Base-by-base conservation (phyloP, 2,329 filamentous ascomycete species). In the Coniochaeta sp. region DNA sequence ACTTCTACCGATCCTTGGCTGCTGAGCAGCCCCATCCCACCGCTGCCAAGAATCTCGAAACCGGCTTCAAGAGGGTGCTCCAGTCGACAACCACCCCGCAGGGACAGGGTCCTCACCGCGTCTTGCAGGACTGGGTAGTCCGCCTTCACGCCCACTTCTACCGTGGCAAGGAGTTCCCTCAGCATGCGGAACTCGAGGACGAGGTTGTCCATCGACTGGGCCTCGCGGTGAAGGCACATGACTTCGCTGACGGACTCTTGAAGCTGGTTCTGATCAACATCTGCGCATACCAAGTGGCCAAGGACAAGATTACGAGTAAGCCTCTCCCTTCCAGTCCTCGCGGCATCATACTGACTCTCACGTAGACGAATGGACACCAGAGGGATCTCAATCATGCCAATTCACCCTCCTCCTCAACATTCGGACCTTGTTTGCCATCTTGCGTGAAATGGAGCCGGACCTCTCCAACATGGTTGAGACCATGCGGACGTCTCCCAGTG, bases 211-310 rank as follows among this genome's bases (percentile, higher is more conserved):
- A 86, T 59, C 86, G 91, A 48, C 72, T 96, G 32, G 79, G 84
- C 47, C 79, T 87, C 58, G 82, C 89, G 27, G 73, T 94, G 26
- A 90, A 87, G 63, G 81, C 84, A 55, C 77, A 80, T 1, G 75
- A 86, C 48, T 80, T 85, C 42, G 76, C 77, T 12, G 78, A 82
- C 12, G 54, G 55, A 24, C 67, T 96, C 26, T 79, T 88, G 56
- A 94, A 91, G 64, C 86, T 96, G 67, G 81, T 89, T 6, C 73
- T 96, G 42, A 83, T 92, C 58, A 97, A 95, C 61, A 87, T 97
- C 55, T 84, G 89, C 6, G 89, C 91, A 6, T 89, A 94, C 65
- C 81, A 86, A 57, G 78, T 89, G 62, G 86, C 89, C 40, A 76
- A 75, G 27, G 71, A 79, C 22, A 81, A 79, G 58, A 76, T 85